phyloP scores from a whole-genome alignment of 768 basidiomycete genomes.

The Floccularia luteovirens region DNA sequence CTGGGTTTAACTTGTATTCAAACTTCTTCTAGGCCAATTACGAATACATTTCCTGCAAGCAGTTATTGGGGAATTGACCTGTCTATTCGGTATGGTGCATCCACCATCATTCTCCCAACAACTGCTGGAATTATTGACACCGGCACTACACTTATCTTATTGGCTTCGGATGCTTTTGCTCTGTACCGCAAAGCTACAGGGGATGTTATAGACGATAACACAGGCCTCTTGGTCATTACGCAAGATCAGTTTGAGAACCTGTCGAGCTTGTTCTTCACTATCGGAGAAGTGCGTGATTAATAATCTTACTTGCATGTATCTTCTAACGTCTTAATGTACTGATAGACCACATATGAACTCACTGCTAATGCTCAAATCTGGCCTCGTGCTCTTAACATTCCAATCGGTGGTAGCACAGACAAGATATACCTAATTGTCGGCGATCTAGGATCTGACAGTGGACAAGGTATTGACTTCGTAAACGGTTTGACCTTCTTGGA shows the following conservation, averaged over 20 bases:
- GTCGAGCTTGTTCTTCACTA: constrained; percentile 41
- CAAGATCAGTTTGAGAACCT: constrained; percentile 40
- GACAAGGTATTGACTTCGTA: constrained; percentile 60
- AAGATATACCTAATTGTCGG: constrained; percentile 51
- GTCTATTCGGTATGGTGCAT: constrained; percentile 38
- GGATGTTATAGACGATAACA: constrained; percentile 25
- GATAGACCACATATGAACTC: constrained; percentile 42
- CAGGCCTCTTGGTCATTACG: constrained; percentile 48
- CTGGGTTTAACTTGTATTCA: not conserved
- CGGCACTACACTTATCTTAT: constrained; percentile 45
- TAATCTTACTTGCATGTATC: too few relatives aligned
- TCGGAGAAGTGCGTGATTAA: constrained; percentile 25
- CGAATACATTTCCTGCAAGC: constrained; percentile 34
- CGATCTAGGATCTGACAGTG: constrained; percentile 41
- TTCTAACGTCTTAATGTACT: too few relatives aligned
- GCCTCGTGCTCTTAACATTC: constrained; percentile 51
- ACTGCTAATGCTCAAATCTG: constrained; percentile 65
- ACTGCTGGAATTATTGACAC: constrained; percentile 59
- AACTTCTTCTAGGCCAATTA: constrained; percentile 30
- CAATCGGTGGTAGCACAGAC: constrained; percentile 42
- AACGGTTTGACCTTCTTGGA: constrained; percentile 29
- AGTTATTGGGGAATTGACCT: constrained; percentile 58
- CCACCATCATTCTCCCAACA: constrained; percentile 31
- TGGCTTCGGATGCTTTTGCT: constrained; percentile 37
- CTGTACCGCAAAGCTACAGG: constrained; percentile 38